phyloP scores from a whole-genome alignment of 1,284 basidiomycete species.

The Trichosporon sp. region DNA sequence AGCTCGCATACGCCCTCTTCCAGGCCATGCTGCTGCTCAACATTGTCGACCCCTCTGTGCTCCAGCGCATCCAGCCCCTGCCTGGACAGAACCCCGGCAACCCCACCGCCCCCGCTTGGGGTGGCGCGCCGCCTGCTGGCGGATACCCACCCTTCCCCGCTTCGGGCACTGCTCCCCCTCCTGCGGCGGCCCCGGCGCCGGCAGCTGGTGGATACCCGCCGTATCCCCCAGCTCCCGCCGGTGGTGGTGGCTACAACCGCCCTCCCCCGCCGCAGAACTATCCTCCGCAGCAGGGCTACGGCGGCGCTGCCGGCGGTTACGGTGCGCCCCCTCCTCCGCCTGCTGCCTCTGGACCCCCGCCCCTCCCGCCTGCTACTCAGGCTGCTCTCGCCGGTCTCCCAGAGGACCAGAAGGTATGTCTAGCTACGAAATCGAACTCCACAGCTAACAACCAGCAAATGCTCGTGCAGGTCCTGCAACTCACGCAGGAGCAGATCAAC shows the following conservation, averaged over 20 bases:
- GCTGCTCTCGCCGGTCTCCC: constrained; percentile 50
- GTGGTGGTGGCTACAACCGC: constrained; percentile 46
- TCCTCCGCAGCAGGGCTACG: constrained; percentile 49
- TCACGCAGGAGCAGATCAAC: constrained; percentile 86
- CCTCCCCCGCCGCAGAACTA: constrained; percentile 28
- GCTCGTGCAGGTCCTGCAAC: constrained; percentile 79
- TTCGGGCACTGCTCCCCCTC: constrained; percentile 47
- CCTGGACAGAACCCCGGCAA: constrained; percentile 28
- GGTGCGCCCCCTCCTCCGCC: constrained; percentile 36
- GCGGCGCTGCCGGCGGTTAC: constrained; percentile 22
- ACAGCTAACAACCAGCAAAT: constrained; percentile 63
- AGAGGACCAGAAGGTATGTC: constrained; percentile 54
- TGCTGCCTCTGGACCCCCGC: constrained; percentile 32
- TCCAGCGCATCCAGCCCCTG: constrained; percentile 49
- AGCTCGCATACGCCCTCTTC: constrained; percentile 94
- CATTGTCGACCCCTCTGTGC: constrained; percentile 82
- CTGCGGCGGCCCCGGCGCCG: constrained; percentile 31
- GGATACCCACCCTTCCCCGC: constrained; percentile 45
- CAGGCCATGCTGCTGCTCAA: constrained; percentile 93
- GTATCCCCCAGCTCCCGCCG: constrained; percentile 28
- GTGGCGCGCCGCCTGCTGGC: constrained; percentile 27
- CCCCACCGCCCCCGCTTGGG: constrained; percentile 29
- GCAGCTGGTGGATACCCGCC: constrained; percentile 25
- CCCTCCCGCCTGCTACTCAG: constrained; percentile 47
- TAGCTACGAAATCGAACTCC: constrained; percentile 21